Base-by-base conservation (phyloP, 805 yeast genomes). In the Candida schatavii region DNA sequence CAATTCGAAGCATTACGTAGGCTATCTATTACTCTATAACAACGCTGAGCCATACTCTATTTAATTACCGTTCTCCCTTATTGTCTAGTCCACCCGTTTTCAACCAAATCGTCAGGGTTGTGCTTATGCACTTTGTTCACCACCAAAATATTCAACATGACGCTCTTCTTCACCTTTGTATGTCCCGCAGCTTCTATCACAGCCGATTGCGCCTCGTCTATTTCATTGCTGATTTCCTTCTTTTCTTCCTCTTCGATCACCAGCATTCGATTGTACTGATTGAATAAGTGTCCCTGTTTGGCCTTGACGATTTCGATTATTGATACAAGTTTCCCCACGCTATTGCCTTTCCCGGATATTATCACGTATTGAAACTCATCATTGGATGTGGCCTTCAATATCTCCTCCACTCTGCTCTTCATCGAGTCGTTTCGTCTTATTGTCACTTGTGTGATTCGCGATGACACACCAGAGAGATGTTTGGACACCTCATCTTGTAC, bases 381-480 rank as follows among this genome's bases (percentile, higher is more conserved):
- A 15, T 3, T 47, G 18, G 5, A 27, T 38, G 5, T 42, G 9
- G 15, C 10, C 28, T 21, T 26, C 10, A 40, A 17, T 2, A 54
- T 39, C 15, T 41, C 40, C 3, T 46, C 41, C 6, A 55, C 45
- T 35, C 40, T 41, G n/a, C 32, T 29, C 19, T 54, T 54, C 14
- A 54, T 54, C 3, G 54, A 47, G 35, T 54, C 58, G 39, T 52
- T 52, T 15, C 32, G n/a, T 23, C 17, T 36, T 18, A 36, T 25
- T 3, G 15, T 35, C 17, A 22, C 23, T 29, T 14, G 18, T 5
- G 26, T 10, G 5, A 35, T n/a, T n/a, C 15, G 13, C 10, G 9
- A 9, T 10, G 26, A 18, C 5, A 35, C 18, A 10, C 20, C 7
- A 11, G 27, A 23, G 11, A 23, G 27, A 11, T 23, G 27, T 23